Conservation (phyloP, 1,284 basidiomycete genomes). For the Sanghuangporus weigelae region DNA sequence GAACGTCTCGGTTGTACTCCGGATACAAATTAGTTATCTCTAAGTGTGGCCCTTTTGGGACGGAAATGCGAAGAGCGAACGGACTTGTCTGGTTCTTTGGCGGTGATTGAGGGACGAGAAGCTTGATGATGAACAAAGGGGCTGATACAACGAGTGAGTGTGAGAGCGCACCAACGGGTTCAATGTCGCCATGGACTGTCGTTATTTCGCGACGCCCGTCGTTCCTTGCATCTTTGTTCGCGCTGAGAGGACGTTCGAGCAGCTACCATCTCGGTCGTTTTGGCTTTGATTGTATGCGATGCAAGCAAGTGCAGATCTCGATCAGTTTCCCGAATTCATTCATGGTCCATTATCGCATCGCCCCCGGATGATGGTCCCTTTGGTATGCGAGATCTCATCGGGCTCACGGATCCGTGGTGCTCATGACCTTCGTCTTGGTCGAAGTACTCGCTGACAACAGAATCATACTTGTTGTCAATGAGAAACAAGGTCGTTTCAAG, state of each 20-base stretch:
- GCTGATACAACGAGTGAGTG: not conserved
- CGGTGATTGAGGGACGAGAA: not conserved
- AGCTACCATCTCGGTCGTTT: not conserved
- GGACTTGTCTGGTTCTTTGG: not conserved
- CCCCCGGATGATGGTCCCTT: constrained; percentile 1
- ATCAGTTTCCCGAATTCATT: not conserved
- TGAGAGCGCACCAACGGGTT: not conserved
- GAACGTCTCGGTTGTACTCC: not conserved
- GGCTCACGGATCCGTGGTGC: not conserved
- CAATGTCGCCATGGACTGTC: not conserved
- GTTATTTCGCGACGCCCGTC: not conserved
- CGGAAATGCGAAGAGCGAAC: not conserved
- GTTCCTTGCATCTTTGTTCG: too few species aligned
- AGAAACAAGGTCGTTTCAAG: not conserved
- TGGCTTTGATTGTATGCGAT: constrained; percentile 1
- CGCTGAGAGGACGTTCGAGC: not conserved
- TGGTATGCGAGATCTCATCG: not conserved
- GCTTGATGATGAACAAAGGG: not conserved
- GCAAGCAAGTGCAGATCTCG: not conserved
- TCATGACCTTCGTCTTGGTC: not conserved
- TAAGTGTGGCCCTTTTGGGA: not conserved
- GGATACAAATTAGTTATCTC: not conserved
- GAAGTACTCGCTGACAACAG: not conserved
- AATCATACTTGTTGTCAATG: not conserved
- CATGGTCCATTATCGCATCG: not conserved